Evolutionary conservation across 768 basidiomycete genomes (phyloP).

Genomic region (Clitopilus hobsonii): DNA sequence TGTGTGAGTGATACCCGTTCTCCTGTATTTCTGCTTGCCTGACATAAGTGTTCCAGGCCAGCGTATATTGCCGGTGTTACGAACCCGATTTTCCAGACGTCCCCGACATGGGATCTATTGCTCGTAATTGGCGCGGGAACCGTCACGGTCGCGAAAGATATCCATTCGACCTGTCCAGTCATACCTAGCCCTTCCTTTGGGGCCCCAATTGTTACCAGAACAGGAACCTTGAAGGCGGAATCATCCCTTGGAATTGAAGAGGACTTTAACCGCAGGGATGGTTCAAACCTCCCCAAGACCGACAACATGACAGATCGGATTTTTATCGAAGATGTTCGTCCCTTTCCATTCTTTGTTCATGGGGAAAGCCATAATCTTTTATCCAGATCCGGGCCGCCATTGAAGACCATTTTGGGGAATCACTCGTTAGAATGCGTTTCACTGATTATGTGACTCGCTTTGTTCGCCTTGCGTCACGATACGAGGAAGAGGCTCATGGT

Average conservation of each 20-base stretch:
- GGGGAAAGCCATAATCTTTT: conserved; percentile 2
- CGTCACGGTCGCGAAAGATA: conserved; percentile 85
- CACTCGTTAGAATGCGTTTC: conserved; percentile 82
- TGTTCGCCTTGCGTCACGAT: conserved; percentile 82
- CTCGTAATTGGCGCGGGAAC: conserved; percentile 87
- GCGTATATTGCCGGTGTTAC: conserved; percentile 97
- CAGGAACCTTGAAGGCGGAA: conserved; percentile 64
- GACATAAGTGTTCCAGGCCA: conserved; percentile 42
- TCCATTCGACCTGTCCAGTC: conserved; percentile 54
- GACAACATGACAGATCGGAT: conserved; percentile 70
- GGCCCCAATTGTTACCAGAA: conserved; percentile 45
- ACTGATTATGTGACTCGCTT: conserved; percentile 87
- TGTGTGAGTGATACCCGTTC: conserved; percentile 49
- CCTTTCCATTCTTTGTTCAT: background rate
- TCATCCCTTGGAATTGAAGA: conserved; percentile 61
- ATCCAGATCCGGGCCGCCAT: conserved; percentile 81
- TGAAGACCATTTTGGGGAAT: conserved; percentile 88
- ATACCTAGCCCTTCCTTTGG: conserved; percentile 31
- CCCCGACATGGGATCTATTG: conserved; percentile 87
- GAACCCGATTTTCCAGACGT: conserved; percentile 92
- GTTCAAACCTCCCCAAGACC: conserved; percentile 48
- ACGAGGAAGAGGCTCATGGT: conserved; percentile 83
- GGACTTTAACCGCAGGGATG: conserved; percentile 64
- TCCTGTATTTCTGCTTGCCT: conserved; percentile 3
- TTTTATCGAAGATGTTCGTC: conserved; percentile 91